These are phyloP conservation scores for Colletotrichum agaves DNA, from an alignment of 2,329 filamentous ascomycete genomes.

Conservation along the genomic window DNA sequence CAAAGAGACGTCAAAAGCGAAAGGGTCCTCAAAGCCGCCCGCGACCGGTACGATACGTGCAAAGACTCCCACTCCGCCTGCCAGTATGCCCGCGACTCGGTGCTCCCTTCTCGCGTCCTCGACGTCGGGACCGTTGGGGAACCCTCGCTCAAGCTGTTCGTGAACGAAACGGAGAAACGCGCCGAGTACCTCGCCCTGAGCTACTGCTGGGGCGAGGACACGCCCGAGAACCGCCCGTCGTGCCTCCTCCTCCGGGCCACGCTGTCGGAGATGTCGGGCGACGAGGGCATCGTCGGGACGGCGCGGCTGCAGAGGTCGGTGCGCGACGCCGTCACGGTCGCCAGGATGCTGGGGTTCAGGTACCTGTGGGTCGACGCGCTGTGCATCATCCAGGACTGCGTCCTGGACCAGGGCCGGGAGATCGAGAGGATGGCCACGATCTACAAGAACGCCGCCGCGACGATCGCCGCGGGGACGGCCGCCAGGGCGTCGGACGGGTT, in stretches of 20 bases:
- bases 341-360: constrained; percentile 22
- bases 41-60: not conserved
- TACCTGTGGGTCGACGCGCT: constrained; percentile 40
- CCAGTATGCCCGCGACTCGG: constrained; percentile 8
- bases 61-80: not conserved
- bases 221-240: not conserved
- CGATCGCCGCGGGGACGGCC: constrained; percentile 19
- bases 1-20: constrained; percentile 14
- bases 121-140: constrained; percentile 5
- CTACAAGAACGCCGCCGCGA: constrained; percentile 32
- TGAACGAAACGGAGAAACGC: constrained; percentile 8
- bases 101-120: constrained; percentile 23
- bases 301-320: constrained; percentile 14
- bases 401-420: constrained; percentile 27
- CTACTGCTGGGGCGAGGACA: constrained; percentile 38
- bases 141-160: not conserved
- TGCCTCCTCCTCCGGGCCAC: not conserved
- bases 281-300: not conserved
- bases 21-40: not conserved
- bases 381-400: constrained; percentile 39
- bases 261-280: not conserved
- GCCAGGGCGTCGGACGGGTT: not conserved
- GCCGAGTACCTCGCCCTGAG: constrained; percentile 38
- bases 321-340: constrained; percentile 30
- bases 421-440: constrained; percentile 32